phyloP scores from a whole-genome alignment of 257 asterid genomes.

The Echites panduratus region DNA sequence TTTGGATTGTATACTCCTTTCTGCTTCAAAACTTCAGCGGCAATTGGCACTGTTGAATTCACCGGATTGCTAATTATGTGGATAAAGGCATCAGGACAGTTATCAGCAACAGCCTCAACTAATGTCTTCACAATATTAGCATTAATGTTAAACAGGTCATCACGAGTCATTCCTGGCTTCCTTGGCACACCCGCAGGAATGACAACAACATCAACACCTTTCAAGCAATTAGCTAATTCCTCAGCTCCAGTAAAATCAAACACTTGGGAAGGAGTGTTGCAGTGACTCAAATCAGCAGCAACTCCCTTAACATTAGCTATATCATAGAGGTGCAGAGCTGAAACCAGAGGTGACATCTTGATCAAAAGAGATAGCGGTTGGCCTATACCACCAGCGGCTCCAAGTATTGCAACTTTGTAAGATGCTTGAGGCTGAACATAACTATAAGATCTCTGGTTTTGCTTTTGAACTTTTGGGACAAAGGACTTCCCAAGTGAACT shows the following conservation, averaged over 20 bases:
- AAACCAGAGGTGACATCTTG: constrained; percentile 88
- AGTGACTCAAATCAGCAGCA: constrained; percentile 84
- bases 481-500: constrained; percentile 29
- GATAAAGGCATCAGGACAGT: constrained; percentile 76
- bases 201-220: constrained; percentile 64
- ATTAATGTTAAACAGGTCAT: constrained; percentile 76
- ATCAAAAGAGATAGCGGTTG: constrained; percentile 73
- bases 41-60: constrained; percentile 81
- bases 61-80: constrained; percentile 89
- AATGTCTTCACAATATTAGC: constrained; percentile 68
- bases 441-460: constrained; percentile 26
- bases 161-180: constrained; percentile 90
- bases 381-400: constrained; percentile 87
- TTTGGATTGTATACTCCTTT: constrained; percentile 73
- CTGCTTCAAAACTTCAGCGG: constrained; percentile 73
- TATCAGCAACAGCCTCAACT: constrained; percentile 75
- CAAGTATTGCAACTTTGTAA: constrained; percentile 74
- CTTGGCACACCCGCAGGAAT: constrained; percentile 90
- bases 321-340: constrained; percentile 63
- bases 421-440: constrained; percentile 70
- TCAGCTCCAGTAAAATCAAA: constrained; percentile 60
- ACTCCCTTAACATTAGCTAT: constrained; percentile 83
- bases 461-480: constrained; percentile 28
- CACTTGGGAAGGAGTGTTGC: constrained; percentile 79
- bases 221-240: constrained; percentile 57